Conservation (phyloP, 345 rosid genomes). For the Bruguiera parviflora region DNA sequence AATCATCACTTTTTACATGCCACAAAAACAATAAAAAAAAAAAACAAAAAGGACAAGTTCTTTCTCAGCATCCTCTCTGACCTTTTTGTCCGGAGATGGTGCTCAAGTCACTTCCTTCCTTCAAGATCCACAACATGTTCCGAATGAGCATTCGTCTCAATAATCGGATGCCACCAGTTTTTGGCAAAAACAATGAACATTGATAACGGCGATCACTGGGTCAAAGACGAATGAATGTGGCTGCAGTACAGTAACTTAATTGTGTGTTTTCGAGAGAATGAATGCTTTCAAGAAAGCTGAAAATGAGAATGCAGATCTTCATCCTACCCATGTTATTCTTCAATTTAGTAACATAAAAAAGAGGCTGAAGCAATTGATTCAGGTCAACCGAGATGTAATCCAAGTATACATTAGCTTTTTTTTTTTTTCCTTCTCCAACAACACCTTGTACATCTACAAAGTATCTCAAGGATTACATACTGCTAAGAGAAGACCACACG, state of each 20-base stretch:
- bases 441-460: slow-evolving; percentile 36
- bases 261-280: neutral
- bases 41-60: no score
- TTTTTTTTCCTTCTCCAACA: slow-evolving; percentile 14
- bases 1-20: no score
- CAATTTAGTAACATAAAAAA: neutral
- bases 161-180: no score
- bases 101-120: no score
- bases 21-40: no score
- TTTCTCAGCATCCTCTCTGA: no score
- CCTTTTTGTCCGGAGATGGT: no score
- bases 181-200: no score
- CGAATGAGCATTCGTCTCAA: no score
- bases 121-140: no score
- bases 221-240: no score
- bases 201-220: no score
- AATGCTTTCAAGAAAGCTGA: neutral
- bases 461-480: slow-evolving; percentile 25
- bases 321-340: neutral
- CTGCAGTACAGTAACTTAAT: neutral
- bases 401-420: slow-evolving; percentile 26
- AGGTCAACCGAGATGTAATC: slow-evolving; percentile 18
- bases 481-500: slow-evolving; percentile 13
- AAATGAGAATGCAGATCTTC: neutral
- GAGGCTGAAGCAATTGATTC: neutral